These are phyloP conservation scores for Fusarium irregulare DNA, from an alignment of 2,329 filamentous ascomycete species.

Conservation along the genomic window DNA sequence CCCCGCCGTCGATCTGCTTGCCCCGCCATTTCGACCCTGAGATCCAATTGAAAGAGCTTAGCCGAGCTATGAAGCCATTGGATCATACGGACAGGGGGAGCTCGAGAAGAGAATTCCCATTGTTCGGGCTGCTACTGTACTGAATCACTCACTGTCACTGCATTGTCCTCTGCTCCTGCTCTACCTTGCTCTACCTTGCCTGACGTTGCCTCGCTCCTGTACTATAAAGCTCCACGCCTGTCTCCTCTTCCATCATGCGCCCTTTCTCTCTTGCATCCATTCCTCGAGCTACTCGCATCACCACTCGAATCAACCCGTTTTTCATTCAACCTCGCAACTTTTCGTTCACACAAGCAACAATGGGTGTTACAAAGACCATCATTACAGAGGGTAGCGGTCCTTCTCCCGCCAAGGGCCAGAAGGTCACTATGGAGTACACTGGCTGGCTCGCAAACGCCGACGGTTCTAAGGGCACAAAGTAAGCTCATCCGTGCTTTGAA, in stretches of 20 bases:
- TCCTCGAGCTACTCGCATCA: conserved; percentile 29
- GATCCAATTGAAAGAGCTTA: conserved; percentile 40
- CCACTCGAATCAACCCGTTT: conserved; percentile 37
- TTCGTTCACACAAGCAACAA: conserved; percentile 54
- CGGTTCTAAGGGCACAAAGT: conserved; percentile 78
- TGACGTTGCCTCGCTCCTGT: conserved; percentile 12
- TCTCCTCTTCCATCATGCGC: conserved; percentile 33
- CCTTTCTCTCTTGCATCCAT: conserved; percentile 39
- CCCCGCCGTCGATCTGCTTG: conserved; percentile 47
- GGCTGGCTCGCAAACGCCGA: conserved; percentile 82
- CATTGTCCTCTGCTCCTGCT: conserved; percentile 15
- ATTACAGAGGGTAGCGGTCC: conserved; percentile 70
- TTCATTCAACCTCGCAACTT: conserved; percentile 34
- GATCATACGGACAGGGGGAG: conserved; percentile 30
- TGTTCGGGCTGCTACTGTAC: conserved; percentile 17
- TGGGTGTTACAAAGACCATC: conserved; percentile 79
- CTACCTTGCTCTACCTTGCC: neutral
- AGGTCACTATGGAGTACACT: conserved; percentile 89
- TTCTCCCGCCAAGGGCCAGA: conserved; percentile 73
- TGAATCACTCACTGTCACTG: conserved; percentile 17
- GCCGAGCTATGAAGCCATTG: conserved; percentile 36
- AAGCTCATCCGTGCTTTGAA: conserved; percentile 50
- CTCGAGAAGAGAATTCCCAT: conserved; percentile 35
- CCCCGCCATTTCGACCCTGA: conserved; percentile 42
- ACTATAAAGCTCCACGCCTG: conserved; percentile 37